These are phyloP conservation scores for Tetragonia tetragonoides DNA, from an alignment of 148 eudicot species.

Conservation along the genomic window DNA sequence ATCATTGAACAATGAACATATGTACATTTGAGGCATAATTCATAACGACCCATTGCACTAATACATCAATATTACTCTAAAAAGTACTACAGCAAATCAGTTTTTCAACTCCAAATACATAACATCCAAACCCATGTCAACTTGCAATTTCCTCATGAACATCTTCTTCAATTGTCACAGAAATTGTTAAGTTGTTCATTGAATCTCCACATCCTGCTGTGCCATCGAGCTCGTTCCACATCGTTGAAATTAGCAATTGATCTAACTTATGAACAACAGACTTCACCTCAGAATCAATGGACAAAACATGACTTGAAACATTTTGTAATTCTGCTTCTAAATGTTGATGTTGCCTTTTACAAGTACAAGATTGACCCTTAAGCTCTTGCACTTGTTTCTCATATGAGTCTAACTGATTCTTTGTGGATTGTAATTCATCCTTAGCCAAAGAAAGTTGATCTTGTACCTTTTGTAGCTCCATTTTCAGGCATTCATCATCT, in stretches of 20 bases:
- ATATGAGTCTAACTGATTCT: conserved; percentile 8
- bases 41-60: not conserved
- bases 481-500: conserved; percentile 8
- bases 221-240: conserved; percentile 13
- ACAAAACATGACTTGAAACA: not conserved
- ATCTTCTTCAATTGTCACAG: conserved; percentile 10
- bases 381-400: conserved; percentile 15
- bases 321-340: conserved; percentile 14
- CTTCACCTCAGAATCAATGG: conserved; percentile 19
- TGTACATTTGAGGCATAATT: no score
- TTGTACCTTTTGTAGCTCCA: not conserved
- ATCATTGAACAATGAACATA: no score
- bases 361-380: not conserved
- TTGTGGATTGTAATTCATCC: conserved; percentile 17
- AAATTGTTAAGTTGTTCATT: not conserved
- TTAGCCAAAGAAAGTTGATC: conserved; percentile 13
- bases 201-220: not conserved
- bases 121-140: not conserved
- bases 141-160: not conserved
- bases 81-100: no score
- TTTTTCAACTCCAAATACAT: not conserved
- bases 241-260: conserved; percentile 15
- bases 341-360: not conserved
- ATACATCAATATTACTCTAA: not conserved
- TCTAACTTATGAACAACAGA: conserved; percentile 19